These are phyloP conservation scores for Fusarium ambrosium DNA, from an alignment of 2,329 filamentous ascomycete genomes.

Conservation along the genomic window DNA sequence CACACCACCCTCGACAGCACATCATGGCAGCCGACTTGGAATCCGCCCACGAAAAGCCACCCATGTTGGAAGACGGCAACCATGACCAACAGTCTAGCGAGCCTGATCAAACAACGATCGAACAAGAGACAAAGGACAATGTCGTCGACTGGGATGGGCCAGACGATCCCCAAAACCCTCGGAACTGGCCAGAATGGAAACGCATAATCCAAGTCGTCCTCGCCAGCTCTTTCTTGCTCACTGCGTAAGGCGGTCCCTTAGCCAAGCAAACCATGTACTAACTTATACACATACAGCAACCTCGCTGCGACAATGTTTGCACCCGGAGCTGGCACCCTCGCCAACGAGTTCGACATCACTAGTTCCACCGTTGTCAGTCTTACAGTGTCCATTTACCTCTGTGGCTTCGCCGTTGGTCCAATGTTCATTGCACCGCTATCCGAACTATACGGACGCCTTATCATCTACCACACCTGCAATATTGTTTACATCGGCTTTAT, in stretches of 20 bases:
- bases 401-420: constrained; percentile 68
- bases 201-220: constrained; percentile 67
- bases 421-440: constrained; percentile 72
- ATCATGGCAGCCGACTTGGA: constrained; percentile 29
- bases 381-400: constrained; percentile 59
- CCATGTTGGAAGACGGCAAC: constrained; percentile 18
- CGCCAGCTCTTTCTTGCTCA: constrained; percentile 52
- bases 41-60: constrained; percentile 19
- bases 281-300: constrained; percentile 32
- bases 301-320: constrained; percentile 52
- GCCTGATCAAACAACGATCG: constrained; percentile 20
- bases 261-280: background rate
- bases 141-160: constrained; percentile 80
- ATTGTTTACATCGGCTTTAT: constrained; percentile 68
- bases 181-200: constrained; percentile 77
- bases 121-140: constrained; percentile 28
- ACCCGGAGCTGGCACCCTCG: constrained; percentile 65
- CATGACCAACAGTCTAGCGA: constrained; percentile 29
- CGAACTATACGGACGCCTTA: constrained; percentile 69
- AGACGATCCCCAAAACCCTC: constrained; percentile 74
- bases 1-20: constrained; percentile 14
- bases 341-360: constrained; percentile 55
- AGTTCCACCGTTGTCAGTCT: constrained; percentile 54
- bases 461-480: constrained; percentile 50
- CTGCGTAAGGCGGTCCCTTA: constrained; percentile 53